Base-by-base conservation (phyloP, 108 stramenopile genomes). In the Pseudonitzschia delicatissima region DNA sequence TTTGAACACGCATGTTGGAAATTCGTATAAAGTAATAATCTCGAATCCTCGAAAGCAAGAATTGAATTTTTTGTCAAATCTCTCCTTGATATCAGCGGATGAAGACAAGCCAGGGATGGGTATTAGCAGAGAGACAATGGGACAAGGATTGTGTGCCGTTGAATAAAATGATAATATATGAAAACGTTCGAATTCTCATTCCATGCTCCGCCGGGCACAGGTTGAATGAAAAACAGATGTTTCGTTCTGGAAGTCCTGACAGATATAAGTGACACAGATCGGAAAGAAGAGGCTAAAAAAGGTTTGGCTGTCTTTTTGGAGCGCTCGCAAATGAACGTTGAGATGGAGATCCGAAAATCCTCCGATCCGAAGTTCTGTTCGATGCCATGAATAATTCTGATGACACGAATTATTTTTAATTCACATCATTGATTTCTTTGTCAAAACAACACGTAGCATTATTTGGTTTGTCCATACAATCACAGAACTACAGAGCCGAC, bases 351-450 rank as follows among this genome's bases (percentile, higher is more conserved):
- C 23, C 2, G 20, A 17, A 48, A 48, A 48, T 48, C 47, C 9
- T 48, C 47, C 9, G 47, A 48, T 48, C 13, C 1, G 4, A 48
- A 48, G 21, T 48, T 48, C 47, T 48, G 47, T 48, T 48, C 2
- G 3, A n/a, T 23, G 47, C 9, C 7, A n/a, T n/a, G n/a, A n/a
- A n/a, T n/a, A n/a, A 23, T 48, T 48, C 47, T 48, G 47, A 48
- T 48, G 47, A 48, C 47, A 48, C 47, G 47, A 48, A 48, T 48
- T 48, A n/a, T n/a, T n/a, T n/a, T n/a, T n/a, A n/a, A n/a, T n/a
- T n/a, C n/a, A n/a, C n/a, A n/a, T n/a, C n/a, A n/a, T n/a, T n/a
- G n/a, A n/a, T n/a, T n/a, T n/a, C n/a, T n/a, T n/a, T n/a, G n/a
- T n/a, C n/a, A n/a, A n/a, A n/a, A n/a, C n/a, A n/a, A n/a, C n/a